Conservation (phyloP, 371 early-diverging fungal genomes). For the Dichotomocladium elegans region DNA sequence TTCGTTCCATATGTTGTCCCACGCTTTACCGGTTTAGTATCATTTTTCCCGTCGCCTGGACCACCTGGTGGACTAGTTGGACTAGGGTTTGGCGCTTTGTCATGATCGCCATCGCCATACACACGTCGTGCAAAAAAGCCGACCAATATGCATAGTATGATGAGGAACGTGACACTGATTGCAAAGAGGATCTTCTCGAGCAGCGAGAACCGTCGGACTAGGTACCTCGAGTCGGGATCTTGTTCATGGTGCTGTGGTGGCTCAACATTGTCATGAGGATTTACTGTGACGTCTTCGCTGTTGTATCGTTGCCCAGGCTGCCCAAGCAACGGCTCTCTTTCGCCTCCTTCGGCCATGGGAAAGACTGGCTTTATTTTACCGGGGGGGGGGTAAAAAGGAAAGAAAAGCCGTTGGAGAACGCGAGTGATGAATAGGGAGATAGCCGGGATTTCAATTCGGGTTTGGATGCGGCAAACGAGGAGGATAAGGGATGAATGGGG, state of each 20-base stretch:
- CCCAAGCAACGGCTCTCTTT: conserved; percentile 4
- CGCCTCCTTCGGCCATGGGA: conserved; percentile 6
- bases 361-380: no score
- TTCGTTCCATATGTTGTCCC: no score
- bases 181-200: conserved; percentile 33
- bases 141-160: conserved; percentile 29
- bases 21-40: conserved; percentile 4
- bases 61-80: neutral
- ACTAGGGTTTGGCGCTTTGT: neutral
- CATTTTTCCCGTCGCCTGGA: conserved; percentile 1
- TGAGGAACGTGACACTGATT: conserved; percentile 25
- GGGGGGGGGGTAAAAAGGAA: no score
- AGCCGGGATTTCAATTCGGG: no score
- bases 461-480: no score
- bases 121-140: conserved; percentile 35
- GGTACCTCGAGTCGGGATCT: conserved; percentile 1
- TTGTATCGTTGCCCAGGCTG: no score
- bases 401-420: no score
- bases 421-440: no score
- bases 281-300: no score
- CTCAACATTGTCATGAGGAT: no score
- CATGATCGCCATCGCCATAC: conserved; percentile 21
- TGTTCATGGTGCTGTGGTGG: neutral
- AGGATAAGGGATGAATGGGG: no score
- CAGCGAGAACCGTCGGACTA: conserved; percentile 26